phyloP scores from a whole-genome alignment of 768 basidiomycete species.

The Kwoniella sp. region DNA sequence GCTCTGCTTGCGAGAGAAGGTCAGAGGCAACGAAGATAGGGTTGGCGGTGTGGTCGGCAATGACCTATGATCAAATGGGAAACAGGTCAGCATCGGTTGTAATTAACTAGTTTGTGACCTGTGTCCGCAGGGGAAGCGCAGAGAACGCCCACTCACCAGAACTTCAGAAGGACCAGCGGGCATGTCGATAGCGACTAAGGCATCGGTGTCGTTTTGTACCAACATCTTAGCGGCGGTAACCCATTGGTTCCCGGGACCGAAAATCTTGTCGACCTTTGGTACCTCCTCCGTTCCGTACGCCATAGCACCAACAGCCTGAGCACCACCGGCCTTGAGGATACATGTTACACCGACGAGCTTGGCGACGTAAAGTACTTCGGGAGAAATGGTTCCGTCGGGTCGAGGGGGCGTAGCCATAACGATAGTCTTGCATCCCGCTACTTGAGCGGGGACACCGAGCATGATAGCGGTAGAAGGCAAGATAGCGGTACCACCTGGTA shows the following conservation, averaged over 20 bases:
- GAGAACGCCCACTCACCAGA: conserved; percentile 73
- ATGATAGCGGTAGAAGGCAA: conserved; percentile 95
- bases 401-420: conserved; percentile 96
- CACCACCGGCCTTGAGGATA: conserved; percentile 91
- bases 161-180: conserved; percentile 98
- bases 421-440: conserved; percentile 88
- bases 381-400: conserved; percentile 85
- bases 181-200: conserved; percentile 96
- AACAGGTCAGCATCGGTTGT: background rate
- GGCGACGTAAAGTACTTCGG: conserved; percentile 97
- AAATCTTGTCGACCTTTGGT: conserved; percentile 98
- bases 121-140: too few relatives aligned
- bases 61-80: conserved; percentile 65
- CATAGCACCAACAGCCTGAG: conserved; percentile 91
- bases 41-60: conserved; percentile 83
- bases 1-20: conserved; percentile 95
- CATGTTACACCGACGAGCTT: conserved; percentile 84
- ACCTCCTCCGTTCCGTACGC: conserved; percentile 95
- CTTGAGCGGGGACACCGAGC: conserved; percentile 96
- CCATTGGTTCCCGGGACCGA: conserved; percentile 99
- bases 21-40: conserved; percentile 94
- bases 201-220: conserved; percentile 97
- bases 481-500: conserved; percentile 95
- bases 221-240: conserved; percentile 99
- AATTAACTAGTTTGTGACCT: too few relatives aligned